Percentiles rank a stretch among this genome's conserved stretches.
These are phyloP conservation scores for Mycocentrospora acerina DNA, from an alignment of 2,329 filamentous ascomycete species.

Conservation along the genomic window DNA sequence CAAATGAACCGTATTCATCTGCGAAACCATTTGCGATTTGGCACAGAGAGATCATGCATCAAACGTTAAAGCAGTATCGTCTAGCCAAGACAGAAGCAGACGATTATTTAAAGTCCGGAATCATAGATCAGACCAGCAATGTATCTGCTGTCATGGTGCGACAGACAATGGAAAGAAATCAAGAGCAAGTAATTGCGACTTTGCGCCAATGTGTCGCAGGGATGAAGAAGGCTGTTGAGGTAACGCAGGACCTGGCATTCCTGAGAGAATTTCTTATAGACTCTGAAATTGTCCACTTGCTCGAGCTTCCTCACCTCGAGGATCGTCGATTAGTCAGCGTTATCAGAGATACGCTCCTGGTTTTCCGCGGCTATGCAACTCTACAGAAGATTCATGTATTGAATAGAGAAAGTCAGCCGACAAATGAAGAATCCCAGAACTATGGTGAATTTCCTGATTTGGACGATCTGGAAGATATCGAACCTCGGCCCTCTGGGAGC, in stretches of 20 bases:
- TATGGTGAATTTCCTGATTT: constrained; percentile 62
- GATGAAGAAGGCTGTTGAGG: constrained; percentile 51
- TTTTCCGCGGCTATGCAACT: constrained; percentile 47
- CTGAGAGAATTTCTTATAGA: constrained; percentile 48
- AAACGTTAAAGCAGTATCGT: constrained; percentile 57
- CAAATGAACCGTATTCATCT: constrained; percentile 48
- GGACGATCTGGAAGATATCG: constrained; percentile 47
- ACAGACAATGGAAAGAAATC: constrained; percentile 57
- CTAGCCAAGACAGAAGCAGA: constrained; percentile 61
- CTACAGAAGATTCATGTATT: constrained; percentile 10
- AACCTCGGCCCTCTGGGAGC: constrained; percentile 7
- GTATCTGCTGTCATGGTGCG: constrained; percentile 53
- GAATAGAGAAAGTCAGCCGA: constrained; percentile 34
- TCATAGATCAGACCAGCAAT: constrained; percentile 36
- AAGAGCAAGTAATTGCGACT: constrained; percentile 58
- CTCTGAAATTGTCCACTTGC: constrained; percentile 47
- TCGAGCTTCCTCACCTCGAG: constrained; percentile 56
- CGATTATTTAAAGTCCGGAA: constrained; percentile 48
- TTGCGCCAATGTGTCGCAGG: constrained; percentile 55
- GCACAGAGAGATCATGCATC: constrained; percentile 56
- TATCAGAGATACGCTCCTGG: constrained; percentile 52
- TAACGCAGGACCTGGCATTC: constrained; percentile 43
- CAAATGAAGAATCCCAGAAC: constrained; percentile 64
- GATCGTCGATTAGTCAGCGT: constrained; percentile 47
- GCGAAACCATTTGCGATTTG: constrained; percentile 55